phyloP scores from a whole-genome alignment of 2,329 filamentous ascomycete species.

The Cytospora mali region DNA sequence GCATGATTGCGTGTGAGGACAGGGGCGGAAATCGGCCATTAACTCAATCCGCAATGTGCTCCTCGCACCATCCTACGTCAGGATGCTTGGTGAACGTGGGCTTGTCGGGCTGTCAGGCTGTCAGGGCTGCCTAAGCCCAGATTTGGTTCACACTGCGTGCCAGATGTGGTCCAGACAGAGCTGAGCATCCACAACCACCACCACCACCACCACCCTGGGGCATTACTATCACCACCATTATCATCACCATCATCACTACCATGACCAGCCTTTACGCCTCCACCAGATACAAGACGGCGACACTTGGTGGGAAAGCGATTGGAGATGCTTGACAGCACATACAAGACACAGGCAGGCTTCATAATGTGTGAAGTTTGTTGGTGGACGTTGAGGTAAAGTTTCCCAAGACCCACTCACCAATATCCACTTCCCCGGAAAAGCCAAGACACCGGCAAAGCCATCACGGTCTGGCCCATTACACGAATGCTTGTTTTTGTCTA shows the following conservation, averaged over 20 bases:
- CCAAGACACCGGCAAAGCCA: slow-evolving; percentile 3
- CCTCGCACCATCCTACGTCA: background rate
- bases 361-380: too few relatives aligned
- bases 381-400: slow-evolving; percentile 8
- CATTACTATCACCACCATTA: too few relatives aligned
- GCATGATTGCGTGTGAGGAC: background rate
- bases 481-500: too few relatives aligned
- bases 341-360: background rate
- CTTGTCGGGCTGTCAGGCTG: too few relatives aligned
- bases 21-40: background rate
- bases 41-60: background rate
- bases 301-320: background rate
- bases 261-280: too few relatives aligned
- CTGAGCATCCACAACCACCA: background rate
- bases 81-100: too few relatives aligned
- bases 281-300: too few relatives aligned
- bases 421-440: slow-evolving; percentile 17
- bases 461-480: background rate
- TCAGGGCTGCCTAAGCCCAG: background rate
- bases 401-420: background rate
- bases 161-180: too few relatives aligned
- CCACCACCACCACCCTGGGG: background rate
- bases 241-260: background rate
- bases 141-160: background rate
- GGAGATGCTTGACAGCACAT: background rate